phyloP scores from a whole-genome alignment of 441 rosid species.

The Metrosideros polymorpha region DNA sequence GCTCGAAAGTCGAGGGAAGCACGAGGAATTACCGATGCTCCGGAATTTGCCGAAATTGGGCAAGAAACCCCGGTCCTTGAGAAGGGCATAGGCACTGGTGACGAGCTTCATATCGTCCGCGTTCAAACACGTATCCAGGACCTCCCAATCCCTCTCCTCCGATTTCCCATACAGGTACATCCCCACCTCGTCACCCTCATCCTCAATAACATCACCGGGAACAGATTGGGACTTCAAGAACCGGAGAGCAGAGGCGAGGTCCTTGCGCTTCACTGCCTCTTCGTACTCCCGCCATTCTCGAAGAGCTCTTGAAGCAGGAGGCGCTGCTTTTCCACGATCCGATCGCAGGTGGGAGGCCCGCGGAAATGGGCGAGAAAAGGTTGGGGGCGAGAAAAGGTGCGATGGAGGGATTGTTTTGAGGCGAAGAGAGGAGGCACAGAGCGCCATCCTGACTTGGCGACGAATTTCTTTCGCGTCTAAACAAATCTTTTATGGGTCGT shows the following conservation, averaged over 20 bases:
- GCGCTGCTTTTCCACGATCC: not conserved
- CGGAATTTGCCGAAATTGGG: conserved; percentile 64
- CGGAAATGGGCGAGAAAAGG: conserved; percentile 1
- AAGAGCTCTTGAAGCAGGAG: conserved; percentile 28
- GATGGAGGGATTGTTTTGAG: not conserved
- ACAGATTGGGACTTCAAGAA: conserved; percentile 40
- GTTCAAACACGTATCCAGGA: conserved; percentile 77
- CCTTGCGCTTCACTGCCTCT: conserved; percentile 78
- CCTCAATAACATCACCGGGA: not conserved
- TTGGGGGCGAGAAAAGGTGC: not conserved
- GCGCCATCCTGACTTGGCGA: not conserved
- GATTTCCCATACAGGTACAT: conserved; percentile 6
- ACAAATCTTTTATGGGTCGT: not conserved
- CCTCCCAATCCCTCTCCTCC: conserved; percentile 66
- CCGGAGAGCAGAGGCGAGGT: conserved; percentile 74
- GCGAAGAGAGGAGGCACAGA: not conserved
- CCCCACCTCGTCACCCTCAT: conserved; percentile 15
- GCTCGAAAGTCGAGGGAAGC: not conserved
- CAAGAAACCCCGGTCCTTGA: conserved; percentile 48
- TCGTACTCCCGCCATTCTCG: conserved; percentile 82
- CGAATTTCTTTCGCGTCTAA: not conserved
- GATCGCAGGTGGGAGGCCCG: not conserved
- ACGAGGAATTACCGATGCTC: conserved; percentile 39
- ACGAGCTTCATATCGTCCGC: conserved; percentile 93
- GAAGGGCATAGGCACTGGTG: conserved; percentile 52